phyloP scores from a whole-genome alignment of 345 rosid species.

The Gossypium rotundifolium region DNA sequence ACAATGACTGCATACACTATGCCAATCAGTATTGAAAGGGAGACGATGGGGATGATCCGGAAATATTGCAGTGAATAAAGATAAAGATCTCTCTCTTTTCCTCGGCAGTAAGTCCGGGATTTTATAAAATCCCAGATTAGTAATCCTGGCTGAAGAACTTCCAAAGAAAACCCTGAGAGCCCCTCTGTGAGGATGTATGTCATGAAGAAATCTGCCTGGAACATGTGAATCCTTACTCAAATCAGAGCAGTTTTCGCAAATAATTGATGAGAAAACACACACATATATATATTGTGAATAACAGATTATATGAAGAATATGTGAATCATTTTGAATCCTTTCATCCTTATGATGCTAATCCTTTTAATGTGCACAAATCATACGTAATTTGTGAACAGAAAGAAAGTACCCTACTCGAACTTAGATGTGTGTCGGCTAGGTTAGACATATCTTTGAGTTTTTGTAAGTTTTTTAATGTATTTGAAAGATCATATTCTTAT shows the following conservation, averaged over 20 bases:
- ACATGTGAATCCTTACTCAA: slow-evolving; percentile 10
- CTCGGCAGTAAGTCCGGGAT: slow-evolving; percentile 39
- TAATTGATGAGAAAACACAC: background rate
- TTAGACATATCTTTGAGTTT: too few species aligned
- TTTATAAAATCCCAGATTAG: slow-evolving; percentile 50
- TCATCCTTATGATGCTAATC: background rate
- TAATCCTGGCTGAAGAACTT: slow-evolving; percentile 73
- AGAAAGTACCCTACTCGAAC: background rate
- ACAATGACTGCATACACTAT: slow-evolving; percentile 78
- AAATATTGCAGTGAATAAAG: slow-evolving; percentile 72
- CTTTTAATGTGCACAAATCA: background rate
- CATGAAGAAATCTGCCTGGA: slow-evolving; percentile 79
- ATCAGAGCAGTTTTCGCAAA: slow-evolving; percentile 2
- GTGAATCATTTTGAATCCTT: background rate
- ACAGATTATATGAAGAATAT: too few species aligned
- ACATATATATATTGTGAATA: too few species aligned
- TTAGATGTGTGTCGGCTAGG: background rate
- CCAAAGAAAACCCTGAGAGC: slow-evolving; percentile 77
- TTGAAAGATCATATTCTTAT: too few species aligned
- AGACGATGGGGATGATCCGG: slow-evolving; percentile 64
- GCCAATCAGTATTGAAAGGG: slow-evolving; percentile 71
- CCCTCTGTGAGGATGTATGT: slow-evolving; percentile 87
- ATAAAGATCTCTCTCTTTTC: slow-evolving; percentile 54
- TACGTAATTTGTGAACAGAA: background rate
- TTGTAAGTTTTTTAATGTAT: too few species aligned